These are phyloP conservation scores for Collybia mongolica DNA, from an alignment of 768 basidiomycete genomes.

Conservation along the genomic window DNA sequence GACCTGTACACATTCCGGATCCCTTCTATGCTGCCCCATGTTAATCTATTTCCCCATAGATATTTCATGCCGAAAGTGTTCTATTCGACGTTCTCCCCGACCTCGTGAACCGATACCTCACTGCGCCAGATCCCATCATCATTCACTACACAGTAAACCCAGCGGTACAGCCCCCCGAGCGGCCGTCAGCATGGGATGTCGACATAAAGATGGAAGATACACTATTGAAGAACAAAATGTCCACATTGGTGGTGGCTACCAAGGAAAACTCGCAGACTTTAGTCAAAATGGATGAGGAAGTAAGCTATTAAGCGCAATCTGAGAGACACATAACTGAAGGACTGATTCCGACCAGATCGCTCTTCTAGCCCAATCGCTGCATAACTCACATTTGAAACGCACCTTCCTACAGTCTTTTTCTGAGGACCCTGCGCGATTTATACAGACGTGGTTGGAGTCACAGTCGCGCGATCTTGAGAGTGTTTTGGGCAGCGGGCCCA, in stretches of 20 bases:
- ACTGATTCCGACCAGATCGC: conserved; percentile 54
- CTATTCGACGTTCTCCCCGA: conserved; percentile 83
- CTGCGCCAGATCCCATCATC: conserved; percentile 76
- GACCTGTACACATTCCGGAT: conserved; percentile 41
- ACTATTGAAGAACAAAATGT: conserved; percentile 69
- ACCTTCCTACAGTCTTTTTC: conserved; percentile 86
- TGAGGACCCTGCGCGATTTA: conserved; percentile 73
- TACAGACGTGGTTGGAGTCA: conserved; percentile 88
- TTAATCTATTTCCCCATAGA: conserved; percentile 33
- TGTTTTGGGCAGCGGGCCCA: conserved; percentile 84
- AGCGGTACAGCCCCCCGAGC: conserved; percentile 57
- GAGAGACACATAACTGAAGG: not conserved
- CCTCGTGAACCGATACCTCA: conserved; percentile 76
- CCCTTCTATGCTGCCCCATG: not conserved
- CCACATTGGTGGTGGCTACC: conserved; percentile 63
- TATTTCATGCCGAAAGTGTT: conserved; percentile 70
- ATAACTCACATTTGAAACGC: conserved; percentile 83
- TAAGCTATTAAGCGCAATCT: conserved; percentile 24
- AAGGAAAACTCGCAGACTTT: conserved; percentile 72
- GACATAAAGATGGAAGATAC: conserved; percentile 88
- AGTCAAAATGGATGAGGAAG: conserved; percentile 84
- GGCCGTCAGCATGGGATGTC: conserved; percentile 80
- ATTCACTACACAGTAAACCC: conserved; percentile 78
- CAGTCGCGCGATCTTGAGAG: conserved; percentile 91
- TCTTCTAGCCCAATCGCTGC: conserved; percentile 79